Conservation (phyloP, 805 yeast genomes). For the Barnettozyma sp. region DNA sequence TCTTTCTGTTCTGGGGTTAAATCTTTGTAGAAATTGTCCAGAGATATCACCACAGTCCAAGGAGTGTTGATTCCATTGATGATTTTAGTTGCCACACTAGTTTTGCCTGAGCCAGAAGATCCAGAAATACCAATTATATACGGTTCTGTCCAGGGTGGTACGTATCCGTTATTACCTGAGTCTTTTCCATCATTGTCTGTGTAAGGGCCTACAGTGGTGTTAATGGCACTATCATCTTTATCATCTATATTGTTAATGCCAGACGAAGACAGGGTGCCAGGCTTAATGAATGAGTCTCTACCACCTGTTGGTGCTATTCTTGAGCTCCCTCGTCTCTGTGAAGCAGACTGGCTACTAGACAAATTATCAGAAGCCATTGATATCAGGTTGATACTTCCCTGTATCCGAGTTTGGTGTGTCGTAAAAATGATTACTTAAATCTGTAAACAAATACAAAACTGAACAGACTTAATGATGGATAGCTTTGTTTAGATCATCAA, state of each 20-base stretch:
- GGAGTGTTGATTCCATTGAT: constrained; percentile 78
- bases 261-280: too few relatives aligned
- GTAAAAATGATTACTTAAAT: too few relatives aligned
- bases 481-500: background rate
- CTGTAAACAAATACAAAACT: too few relatives aligned
- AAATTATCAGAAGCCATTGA: too few relatives aligned
- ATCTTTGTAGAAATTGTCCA: constrained; percentile 88
- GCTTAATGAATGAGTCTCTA: constrained; percentile 12
- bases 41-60: constrained; percentile 85
- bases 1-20: constrained; percentile 53
- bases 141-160: constrained; percentile 87
- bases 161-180: constrained; percentile 29
- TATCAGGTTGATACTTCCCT: too few relatives aligned
- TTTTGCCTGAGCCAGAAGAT: constrained; percentile 85
- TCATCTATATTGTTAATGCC: too few relatives aligned
- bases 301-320: constrained; percentile 14
- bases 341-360: background rate
- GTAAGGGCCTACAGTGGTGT: background rate
- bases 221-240: background rate
- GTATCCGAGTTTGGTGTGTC: too few relatives aligned
- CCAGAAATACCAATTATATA: constrained; percentile 87
- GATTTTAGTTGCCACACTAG: constrained; percentile 80
- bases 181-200: background rate
- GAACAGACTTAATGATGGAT: background rate
- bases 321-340: constrained; percentile 12